A percentile compares a stretch with the other conserved stretches of the same genome.
Conservation (phyloP, 345 rosid species). For the Zanthoxylum bungeanum region DNA sequence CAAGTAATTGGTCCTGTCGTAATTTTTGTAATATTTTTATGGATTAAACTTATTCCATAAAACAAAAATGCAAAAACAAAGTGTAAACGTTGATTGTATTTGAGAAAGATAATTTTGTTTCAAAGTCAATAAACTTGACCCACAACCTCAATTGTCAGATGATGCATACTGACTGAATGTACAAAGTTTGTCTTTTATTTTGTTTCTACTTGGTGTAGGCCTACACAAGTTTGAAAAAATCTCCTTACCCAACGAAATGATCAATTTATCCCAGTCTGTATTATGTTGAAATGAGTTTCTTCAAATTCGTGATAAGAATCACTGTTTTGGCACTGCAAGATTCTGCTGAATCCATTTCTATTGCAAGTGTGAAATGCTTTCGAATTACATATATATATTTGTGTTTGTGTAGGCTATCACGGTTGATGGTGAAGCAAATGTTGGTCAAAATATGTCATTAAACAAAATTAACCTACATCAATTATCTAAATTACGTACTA, state of each 20-base stretch:
- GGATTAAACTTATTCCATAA: too few species aligned
- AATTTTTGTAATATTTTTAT: too few species aligned
- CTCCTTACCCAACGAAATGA: neutral
- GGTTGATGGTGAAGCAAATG: neutral
- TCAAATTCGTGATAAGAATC: neutral
- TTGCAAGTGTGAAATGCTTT: neutral
- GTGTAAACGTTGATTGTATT: neutral
- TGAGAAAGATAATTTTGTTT: neutral
- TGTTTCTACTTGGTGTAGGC: neutral
- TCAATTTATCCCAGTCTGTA: neutral
- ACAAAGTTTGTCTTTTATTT: neutral
- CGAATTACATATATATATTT: neutral
- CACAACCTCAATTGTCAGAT: slow-evolving; percentile 8
- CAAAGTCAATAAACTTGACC: neutral
- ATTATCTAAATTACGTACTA: too few species aligned
- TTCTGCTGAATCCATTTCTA: neutral
- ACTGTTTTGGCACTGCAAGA: too few species aligned
- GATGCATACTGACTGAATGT: neutral
- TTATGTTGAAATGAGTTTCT: neutral
- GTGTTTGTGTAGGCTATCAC: neutral
- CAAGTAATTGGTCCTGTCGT: too few species aligned
- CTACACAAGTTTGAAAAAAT: neutral
- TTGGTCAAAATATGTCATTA: too few species aligned
- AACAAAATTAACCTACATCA: too few species aligned
- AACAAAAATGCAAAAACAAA: neutral